A percentile compares a stretch with the other conserved stretches of the same genome.
phyloP scores from a whole-genome alignment of 192 early-diverging fungal species.

The Linnemannia elongata region DNA sequence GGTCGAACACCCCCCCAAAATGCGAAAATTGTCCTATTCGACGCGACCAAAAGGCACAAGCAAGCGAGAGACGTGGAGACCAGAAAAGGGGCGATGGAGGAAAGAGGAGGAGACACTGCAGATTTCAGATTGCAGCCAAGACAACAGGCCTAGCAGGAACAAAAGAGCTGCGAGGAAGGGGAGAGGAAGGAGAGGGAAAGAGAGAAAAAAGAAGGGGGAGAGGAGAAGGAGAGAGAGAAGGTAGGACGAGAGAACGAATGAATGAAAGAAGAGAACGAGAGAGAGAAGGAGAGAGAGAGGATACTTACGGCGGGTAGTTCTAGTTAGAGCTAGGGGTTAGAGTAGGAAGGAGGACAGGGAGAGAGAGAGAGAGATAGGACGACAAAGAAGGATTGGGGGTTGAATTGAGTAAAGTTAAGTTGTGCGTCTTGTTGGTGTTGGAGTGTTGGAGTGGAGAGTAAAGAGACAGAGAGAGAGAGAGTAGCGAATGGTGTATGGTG shows the following conservation, averaged over 20 bases:
- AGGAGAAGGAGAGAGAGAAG: not conserved
- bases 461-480: not conserved
- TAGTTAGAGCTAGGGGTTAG: not conserved
- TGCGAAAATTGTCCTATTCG: not conserved
- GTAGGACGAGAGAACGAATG: not conserved
- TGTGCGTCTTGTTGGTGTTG: not conserved
- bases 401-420: no score
- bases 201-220: no score
- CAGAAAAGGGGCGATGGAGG: not conserved
- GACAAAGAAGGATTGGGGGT: no score
- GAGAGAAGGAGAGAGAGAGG: not conserved
- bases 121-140: not conserved
- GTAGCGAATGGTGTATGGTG: not conserved
- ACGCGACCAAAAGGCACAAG: not conserved
- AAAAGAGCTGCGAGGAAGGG: not conserved
- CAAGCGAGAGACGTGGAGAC: not conserved
- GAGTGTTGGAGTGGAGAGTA: not conserved
- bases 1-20: not conserved
- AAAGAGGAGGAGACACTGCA: not conserved
- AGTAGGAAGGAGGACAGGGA: not conserved
- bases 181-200: not conserved
- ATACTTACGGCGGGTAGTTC: not conserved
- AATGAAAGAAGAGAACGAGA: not conserved
- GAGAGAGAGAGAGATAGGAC: not conserved
- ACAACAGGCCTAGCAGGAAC: not conserved